A percentile compares a stretch with the other conserved stretches of the same genome.
Evolutionary conservation across 148 eudicot genomes (phyloP).

Genomic region (Simmondsia chinensis): DNA sequence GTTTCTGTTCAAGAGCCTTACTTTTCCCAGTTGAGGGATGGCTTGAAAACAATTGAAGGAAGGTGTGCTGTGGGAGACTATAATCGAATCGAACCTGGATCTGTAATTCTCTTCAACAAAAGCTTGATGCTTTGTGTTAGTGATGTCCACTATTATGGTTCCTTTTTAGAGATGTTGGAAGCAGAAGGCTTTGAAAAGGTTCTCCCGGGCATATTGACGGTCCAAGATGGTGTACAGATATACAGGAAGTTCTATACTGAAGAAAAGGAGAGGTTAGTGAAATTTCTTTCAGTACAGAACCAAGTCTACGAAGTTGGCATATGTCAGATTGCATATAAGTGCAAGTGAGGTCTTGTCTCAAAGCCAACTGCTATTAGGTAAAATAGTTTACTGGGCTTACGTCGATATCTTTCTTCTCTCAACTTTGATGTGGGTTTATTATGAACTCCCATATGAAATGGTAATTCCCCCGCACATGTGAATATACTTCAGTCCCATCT

Average conservation of each 20-base stretch:
- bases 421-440: too few species aligned
- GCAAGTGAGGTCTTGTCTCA: too few species aligned
- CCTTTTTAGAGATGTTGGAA: slow-evolving; percentile 75
- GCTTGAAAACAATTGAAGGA: slow-evolving; percentile 78
- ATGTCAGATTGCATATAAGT: too few species aligned
- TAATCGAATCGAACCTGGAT: slow-evolving; percentile 54
- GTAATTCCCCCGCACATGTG: too few species aligned
- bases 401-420: too few species aligned
- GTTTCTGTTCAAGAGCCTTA: slow-evolving; percentile 89
- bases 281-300: too few species aligned
- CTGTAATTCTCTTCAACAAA: slow-evolving; percentile 66
- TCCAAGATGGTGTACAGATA: slow-evolving; percentile 68
- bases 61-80: slow-evolving; percentile 84
- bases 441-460: too few species aligned
- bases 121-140: slow-evolving; percentile 63
- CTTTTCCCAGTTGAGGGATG: slow-evolving; percentile 80
- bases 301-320: too few species aligned
- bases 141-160: slow-evolving; percentile 55
- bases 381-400: too few species aligned
- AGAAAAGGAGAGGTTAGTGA: slow-evolving; percentile 65
- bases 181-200: slow-evolving; percentile 53
- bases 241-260: slow-evolving; percentile 69
- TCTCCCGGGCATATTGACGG: slow-evolving; percentile 63
- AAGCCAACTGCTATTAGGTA: too few species aligned
- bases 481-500: too few species aligned